Evolutionary conservation across 768 basidiomycete genomes (phyloP).

Genomic region (Gloeopeniophorella convolvens): DNA sequence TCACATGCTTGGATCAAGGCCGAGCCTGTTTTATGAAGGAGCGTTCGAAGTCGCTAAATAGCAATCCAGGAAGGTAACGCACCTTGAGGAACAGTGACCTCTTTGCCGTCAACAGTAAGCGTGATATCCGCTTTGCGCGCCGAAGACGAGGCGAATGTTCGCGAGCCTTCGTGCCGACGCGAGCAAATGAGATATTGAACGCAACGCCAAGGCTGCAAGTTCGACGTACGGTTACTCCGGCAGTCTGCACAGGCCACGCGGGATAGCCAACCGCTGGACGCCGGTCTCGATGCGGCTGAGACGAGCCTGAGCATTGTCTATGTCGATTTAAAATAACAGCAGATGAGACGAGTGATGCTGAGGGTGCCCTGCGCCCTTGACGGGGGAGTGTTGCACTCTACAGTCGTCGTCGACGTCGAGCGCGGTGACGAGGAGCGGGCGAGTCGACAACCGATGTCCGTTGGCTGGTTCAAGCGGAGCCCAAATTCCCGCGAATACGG

Average conservation of each 20-base stretch:
- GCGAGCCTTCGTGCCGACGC: constrained; percentile 33
- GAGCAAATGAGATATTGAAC: too few species aligned
- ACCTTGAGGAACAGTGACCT: constrained; percentile 97
- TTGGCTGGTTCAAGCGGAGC: constrained; percentile 15
- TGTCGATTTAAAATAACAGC: neutral
- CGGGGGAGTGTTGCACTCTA: constrained; percentile 1
- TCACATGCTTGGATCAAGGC: constrained; percentile 97
- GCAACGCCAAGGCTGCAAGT: too few species aligned
- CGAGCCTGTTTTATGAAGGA: constrained; percentile 46
- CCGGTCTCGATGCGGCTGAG: constrained; percentile 45
- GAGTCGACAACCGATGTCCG: constrained; percentile 14
- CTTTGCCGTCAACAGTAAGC: constrained; percentile 92
- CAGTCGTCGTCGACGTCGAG: constrained; percentile 17
- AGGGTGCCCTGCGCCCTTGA: constrained; percentile 5
- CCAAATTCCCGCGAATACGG: neutral
- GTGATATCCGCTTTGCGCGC: constrained; percentile 74
- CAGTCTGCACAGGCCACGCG: constrained; percentile 37
- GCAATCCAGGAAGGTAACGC: constrained; percentile 26
- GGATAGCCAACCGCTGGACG: constrained; percentile 65
- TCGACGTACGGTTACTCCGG: constrained; percentile 11
- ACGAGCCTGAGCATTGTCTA: constrained; percentile 62
- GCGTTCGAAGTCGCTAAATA: constrained; percentile 1
- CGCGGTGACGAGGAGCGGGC: constrained; percentile 16
- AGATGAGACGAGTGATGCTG: neutral
- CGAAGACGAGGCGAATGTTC: constrained; percentile 61